A percentile compares a stretch with the other conserved stretches of the same genome.
Evolutionary conservation across 176 grass and related monocot species (phyloP).

Genomic region (Metroxylon sagu): DNA sequence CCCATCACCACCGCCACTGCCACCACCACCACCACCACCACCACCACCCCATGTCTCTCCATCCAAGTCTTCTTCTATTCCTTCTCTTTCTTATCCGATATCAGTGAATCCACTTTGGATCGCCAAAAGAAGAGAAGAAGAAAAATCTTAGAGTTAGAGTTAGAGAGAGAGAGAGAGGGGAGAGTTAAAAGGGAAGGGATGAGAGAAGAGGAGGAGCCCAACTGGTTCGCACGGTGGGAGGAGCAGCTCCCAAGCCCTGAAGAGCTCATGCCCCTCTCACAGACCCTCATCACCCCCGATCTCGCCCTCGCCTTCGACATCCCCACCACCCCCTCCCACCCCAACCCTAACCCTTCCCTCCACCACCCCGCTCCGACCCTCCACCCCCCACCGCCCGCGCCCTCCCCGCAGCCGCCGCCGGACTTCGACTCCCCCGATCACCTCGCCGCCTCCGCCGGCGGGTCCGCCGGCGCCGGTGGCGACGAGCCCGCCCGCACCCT

Average conservation of each 20-base stretch:
- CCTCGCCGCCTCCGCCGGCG: conserved; percentile 5
- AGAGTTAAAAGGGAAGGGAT: conserved; percentile 15
- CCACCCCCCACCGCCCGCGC: neutral
- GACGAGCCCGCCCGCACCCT: conserved; percentile 16
- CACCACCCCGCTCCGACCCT: neutral
- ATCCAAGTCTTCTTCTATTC: neutral
- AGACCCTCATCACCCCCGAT: conserved; percentile 15
- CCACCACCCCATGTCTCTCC: neutral
- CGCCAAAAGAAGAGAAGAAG: neutral
- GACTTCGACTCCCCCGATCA: conserved; percentile 40
- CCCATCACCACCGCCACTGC: neutral
- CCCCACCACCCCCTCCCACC: neutral
- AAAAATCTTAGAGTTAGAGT: neutral
- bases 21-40: neutral
- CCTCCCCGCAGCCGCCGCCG: neutral
- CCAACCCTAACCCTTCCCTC: conserved; percentile 1
- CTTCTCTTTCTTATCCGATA: neutral
- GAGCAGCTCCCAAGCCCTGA: conserved; percentile 18
- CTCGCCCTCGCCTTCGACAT: conserved; percentile 21
- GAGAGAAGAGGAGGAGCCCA: conserved; percentile 39
- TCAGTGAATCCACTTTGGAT: too few species aligned
- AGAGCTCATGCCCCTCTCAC: conserved; percentile 17
- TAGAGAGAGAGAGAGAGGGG: neutral
- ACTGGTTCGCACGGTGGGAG: conserved; percentile 12
- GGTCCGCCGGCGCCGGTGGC: neutral